Conservation (phyloP, 257 asterid species). For the Solanum sejunctum region DNA sequence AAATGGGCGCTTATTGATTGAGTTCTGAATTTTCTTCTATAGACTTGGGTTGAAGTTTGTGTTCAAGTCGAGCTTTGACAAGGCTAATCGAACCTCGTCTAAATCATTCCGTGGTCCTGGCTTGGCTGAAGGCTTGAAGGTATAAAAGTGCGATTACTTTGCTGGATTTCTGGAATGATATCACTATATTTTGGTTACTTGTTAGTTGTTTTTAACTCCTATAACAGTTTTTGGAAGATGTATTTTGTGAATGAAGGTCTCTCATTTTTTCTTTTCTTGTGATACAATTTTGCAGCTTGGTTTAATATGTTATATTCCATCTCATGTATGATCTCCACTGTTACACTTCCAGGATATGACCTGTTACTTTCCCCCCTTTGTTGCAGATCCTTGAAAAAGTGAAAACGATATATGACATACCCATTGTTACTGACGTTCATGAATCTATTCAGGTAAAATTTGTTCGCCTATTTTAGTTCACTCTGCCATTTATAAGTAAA, state of each 20-base stretch:
- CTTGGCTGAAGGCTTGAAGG: conserved; percentile 66
- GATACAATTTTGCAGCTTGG: background rate
- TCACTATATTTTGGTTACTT: background rate
- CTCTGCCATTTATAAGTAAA: background rate
- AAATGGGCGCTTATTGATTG: background rate
- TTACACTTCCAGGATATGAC: background rate
- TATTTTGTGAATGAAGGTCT: background rate
- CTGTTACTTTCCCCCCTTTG: background rate
- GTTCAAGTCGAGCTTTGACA: conserved; percentile 84
- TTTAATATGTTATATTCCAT: background rate
- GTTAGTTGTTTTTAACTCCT: background rate
- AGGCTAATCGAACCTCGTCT: conserved; percentile 76
- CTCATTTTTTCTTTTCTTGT: background rate
- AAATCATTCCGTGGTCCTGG: conserved; percentile 94
- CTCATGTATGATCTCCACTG: background rate
- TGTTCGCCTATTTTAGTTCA: background rate
- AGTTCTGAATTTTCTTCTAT: background rate
- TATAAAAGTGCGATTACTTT: background rate
- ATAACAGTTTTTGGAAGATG: background rate
- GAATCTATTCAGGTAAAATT: conserved; percentile 52
- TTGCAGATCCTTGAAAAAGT: conserved; percentile 82
- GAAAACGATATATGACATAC: conserved; percentile 56
- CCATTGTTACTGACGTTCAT: conserved; percentile 75
- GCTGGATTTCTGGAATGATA: background rate
- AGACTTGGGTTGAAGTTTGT: conserved; percentile 65